A percentile compares a stretch with the other conserved stretches of the same genome.
Evolutionary conservation across 2,329 filamentous ascomycete species (phyloP).

Genomic region (Sclerotinia trifoliorum): DNA sequence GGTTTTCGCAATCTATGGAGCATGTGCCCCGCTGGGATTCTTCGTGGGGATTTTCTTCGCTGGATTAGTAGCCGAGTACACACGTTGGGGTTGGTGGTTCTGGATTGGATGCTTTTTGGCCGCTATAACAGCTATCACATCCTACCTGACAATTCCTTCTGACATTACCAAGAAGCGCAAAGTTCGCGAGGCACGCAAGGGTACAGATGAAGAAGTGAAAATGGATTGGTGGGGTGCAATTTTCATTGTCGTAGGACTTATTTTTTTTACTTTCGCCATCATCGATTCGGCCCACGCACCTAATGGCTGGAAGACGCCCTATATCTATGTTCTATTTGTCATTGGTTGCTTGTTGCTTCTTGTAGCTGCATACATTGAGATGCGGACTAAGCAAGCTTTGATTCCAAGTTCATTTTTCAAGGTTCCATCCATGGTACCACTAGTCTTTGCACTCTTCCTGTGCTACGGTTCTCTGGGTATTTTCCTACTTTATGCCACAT

Average conservation of each 20-base stretch:
- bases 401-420: constrained; percentile 69
- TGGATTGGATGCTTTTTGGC: constrained; percentile 59
- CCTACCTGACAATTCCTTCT: constrained; percentile 51
- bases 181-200: constrained; percentile 16
- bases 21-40: constrained; percentile 55
- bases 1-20: constrained; percentile 57
- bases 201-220: constrained; percentile 40
- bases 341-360: constrained; percentile 60
- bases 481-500: constrained; percentile 67
- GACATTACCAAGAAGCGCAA: constrained; percentile 43
- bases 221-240: constrained; percentile 70
- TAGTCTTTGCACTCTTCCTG: constrained; percentile 61
- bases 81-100: constrained; percentile 66
- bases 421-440: constrained; percentile 65
- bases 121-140: constrained; percentile 47
- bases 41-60: constrained; percentile 63
- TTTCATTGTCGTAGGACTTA: constrained; percentile 62
- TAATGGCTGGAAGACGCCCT: constrained; percentile 69
- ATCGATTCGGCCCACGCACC: constrained; percentile 70
- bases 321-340: constrained; percentile 65
- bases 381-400: constrained; percentile 63
- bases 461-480: constrained; percentile 68
- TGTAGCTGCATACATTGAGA: constrained; percentile 67
- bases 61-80: constrained; percentile 58
- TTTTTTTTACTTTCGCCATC: constrained; percentile 72